These are phyloP conservation scores for Eimeria sp. DNA, from an alignment of 169 alveolate species.

Conservation along the genomic window DNA sequence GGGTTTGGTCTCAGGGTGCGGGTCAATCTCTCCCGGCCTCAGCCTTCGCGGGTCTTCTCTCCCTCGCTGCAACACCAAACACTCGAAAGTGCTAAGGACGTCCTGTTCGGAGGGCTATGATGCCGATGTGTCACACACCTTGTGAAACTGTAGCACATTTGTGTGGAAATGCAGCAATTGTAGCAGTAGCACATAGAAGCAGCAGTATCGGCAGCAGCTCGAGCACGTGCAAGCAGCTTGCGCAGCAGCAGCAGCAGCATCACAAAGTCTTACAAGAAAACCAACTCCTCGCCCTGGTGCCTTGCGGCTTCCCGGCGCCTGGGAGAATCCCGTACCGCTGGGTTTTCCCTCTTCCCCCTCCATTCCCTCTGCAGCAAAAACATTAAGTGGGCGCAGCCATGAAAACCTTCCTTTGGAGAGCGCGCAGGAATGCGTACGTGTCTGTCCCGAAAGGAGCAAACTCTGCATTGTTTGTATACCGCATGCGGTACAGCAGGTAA, in stretches of 20 bases:
- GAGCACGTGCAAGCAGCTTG: neutral
- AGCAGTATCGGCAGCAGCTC: neutral
- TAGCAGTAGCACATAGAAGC: slow-evolving; percentile 1
- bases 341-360: slow-evolving; percentile 53
- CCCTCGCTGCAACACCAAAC: slow-evolving; percentile 54
- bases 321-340: slow-evolving; percentile 70
- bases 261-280: slow-evolving; percentile 4
- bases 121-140: neutral
- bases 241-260: neutral
- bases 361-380: slow-evolving; percentile 51
- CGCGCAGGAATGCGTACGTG: neutral
- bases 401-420: neutral
- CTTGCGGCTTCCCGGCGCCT: slow-evolving; percentile 72
- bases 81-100: neutral
- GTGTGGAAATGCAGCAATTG: neutral
- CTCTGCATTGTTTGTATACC: neutral
- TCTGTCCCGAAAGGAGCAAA: neutral
- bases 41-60: slow-evolving; percentile 97
- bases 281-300: slow-evolving; percentile 72
- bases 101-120: neutral
- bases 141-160: neutral
- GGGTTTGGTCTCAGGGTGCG: slow-evolving; percentile 99
- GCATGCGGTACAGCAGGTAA: neutral
- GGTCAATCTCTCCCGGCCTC: slow-evolving; percentile 99
- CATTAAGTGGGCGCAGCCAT: neutral